Conservation (phyloP, 352 stramenopile genomes). For the Phytopythium helicoides region DNA sequence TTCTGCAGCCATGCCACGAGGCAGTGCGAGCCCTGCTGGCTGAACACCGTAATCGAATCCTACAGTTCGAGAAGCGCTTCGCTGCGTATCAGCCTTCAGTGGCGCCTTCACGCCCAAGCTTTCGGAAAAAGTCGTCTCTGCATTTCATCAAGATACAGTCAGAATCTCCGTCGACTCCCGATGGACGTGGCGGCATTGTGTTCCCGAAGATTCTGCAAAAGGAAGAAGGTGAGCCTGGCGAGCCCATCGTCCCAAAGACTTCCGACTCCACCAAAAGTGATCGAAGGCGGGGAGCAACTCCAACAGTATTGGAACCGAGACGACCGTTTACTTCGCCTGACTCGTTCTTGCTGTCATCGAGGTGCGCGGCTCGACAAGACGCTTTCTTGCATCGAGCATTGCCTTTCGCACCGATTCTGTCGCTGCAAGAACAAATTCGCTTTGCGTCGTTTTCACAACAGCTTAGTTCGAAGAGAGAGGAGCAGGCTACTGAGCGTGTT, state of each 20-base stretch:
- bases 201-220: slow-evolving; percentile 50
- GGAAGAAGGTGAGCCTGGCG: slow-evolving; percentile 17
- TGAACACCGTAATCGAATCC: slow-evolving; percentile 40
- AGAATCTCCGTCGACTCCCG: background rate
- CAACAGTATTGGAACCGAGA: background rate
- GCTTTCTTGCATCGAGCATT: slow-evolving; percentile 42
- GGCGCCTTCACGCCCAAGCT: background rate
- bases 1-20: slow-evolving; percentile 42
- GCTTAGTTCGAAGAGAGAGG: slow-evolving; percentile 6
- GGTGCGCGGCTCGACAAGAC: slow-evolving; percentile 42
- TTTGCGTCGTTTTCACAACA: slow-evolving; percentile 42
- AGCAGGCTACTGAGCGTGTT: slow-evolving; percentile 11
- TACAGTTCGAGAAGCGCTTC: slow-evolving; percentile 52
- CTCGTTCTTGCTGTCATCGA: slow-evolving; percentile 12
- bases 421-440: slow-evolving; percentile 42
- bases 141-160: slow-evolving; percentile 11
- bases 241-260: slow-evolving; percentile 10
- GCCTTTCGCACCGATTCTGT: slow-evolving; percentile 39
- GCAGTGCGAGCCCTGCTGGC: slow-evolving; percentile 44
- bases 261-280: slow-evolving; percentile 3
- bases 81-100: slow-evolving; percentile 4
- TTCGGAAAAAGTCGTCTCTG: slow-evolving; percentile 11
- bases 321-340: background rate
- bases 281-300: too few species aligned
- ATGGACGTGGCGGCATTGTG: slow-evolving; percentile 11